These are phyloP conservation scores for Apiospora sp. DNA, from an alignment of 2,329 filamentous ascomycete genomes.

Conservation along the genomic window DNA sequence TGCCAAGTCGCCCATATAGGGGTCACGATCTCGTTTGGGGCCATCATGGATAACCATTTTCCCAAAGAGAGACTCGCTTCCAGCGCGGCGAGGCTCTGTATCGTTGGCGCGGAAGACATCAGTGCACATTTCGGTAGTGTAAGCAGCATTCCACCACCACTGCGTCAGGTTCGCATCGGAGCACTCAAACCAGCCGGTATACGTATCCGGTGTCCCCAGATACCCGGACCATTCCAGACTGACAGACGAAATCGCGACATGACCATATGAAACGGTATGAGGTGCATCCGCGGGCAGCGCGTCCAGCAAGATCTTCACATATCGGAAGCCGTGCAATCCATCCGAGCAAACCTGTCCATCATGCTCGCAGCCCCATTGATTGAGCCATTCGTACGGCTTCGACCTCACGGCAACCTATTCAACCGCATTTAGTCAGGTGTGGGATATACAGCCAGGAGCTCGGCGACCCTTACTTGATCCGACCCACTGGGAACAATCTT, in stretches of 20 bases:
- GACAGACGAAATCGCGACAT: conserved; percentile 52
- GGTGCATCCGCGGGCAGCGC: conserved; percentile 53
- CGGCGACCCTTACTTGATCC: conserved; percentile 49
- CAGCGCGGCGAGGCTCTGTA: conserved; percentile 56
- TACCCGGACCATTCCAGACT: conserved; percentile 53
- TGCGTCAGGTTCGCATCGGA: conserved; percentile 57
- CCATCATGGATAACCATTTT: conserved; percentile 59
- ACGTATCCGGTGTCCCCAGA: conserved; percentile 56
- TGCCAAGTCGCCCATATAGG: conserved; percentile 60
- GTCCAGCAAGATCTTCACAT: conserved; percentile 57
- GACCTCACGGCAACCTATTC: conserved; percentile 53
- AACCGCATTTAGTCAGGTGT: neutral
- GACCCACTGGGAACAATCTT: conserved; percentile 53
- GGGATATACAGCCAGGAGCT: neutral
- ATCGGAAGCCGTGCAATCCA: conserved; percentile 61
- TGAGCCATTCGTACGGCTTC: conserved; percentile 53
- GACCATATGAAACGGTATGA: conserved; percentile 51
- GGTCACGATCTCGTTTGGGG: conserved; percentile 60
- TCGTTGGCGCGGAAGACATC: conserved; percentile 55
- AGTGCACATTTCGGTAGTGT: conserved; percentile 59
- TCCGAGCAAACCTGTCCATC: conserved; percentile 56
- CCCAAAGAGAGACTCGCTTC: conserved; percentile 51
- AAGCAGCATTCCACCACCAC: conserved; percentile 62
- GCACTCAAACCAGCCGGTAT: conserved; percentile 60
- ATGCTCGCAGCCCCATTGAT: conserved; percentile 53